Percentiles rank a stretch among this genome's conserved stretches.
Evolutionary conservation across 1,284 basidiomycete genomes (phyloP).

Genomic region (Tilletia setariae): DNA sequence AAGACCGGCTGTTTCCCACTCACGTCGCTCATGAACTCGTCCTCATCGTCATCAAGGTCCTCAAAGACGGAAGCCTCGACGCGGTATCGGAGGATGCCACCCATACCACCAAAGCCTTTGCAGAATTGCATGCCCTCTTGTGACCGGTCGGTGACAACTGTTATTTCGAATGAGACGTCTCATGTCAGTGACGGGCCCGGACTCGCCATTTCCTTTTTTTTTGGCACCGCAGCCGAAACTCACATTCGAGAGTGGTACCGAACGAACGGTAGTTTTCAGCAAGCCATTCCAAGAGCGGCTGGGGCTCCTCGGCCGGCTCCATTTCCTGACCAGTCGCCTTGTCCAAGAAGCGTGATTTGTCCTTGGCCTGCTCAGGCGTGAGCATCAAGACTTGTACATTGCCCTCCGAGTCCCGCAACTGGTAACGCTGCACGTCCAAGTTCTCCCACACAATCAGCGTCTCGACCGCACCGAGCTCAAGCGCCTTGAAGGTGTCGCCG

Average conservation of each 20-base stretch:
- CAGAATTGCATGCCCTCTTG: slow-evolving; percentile 98
- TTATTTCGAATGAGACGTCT: background rate
- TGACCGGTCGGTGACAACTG: slow-evolving; percentile 59
- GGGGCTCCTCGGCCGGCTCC: slow-evolving; percentile 66
- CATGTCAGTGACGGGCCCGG: no score
- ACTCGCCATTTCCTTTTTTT: no score
- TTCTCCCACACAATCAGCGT: slow-evolving; percentile 99
- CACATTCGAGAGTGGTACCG: slow-evolving; percentile 80
- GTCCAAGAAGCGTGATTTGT: slow-evolving; percentile 89
- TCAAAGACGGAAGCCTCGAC: slow-evolving; percentile 40
- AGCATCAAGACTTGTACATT: slow-evolving; percentile 43
- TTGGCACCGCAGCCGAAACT: background rate
- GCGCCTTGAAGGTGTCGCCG: slow-evolving; percentile 91
- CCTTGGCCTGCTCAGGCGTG: slow-evolving; percentile 57
- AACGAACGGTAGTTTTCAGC: slow-evolving; percentile 98
- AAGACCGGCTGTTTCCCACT: background rate
- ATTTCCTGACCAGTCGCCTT: slow-evolving; percentile 92
- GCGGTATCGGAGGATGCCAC: slow-evolving; percentile 72
- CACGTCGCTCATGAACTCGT: slow-evolving; percentile 51
- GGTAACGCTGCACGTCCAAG: slow-evolving; percentile 48
- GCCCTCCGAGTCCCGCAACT: slow-evolving; percentile 48
- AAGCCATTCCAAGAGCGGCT: slow-evolving; percentile 72
- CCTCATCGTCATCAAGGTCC: slow-evolving; percentile 49
- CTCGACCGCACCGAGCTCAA: slow-evolving; percentile 95
- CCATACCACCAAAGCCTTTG: slow-evolving; percentile 97